Percentiles rank a stretch among this genome's conserved stretches.
Conservation (phyloP, 495 filamentous ascomycete genomes). For the Penicillium samsonianum region DNA sequence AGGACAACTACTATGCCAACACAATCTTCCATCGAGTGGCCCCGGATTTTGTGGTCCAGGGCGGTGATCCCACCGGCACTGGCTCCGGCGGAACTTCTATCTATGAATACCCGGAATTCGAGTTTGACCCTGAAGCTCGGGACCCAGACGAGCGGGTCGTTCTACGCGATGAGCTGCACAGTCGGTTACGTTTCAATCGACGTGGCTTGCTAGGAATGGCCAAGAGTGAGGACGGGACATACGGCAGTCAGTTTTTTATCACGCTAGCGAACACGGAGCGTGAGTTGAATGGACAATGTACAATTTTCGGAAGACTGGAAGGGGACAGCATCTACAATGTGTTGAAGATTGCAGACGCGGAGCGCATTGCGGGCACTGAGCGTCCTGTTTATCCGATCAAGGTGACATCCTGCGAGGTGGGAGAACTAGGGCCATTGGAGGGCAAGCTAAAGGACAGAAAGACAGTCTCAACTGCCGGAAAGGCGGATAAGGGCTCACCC, state of each 20-base stretch:
- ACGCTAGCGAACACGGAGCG: constrained; percentile 77
- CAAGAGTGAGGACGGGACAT: constrained; percentile 68
- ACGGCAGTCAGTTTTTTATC: constrained; percentile 96
- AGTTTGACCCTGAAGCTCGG: constrained; percentile 64
- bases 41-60: constrained; percentile 89
- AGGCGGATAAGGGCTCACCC: constrained; percentile 42
- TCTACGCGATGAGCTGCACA: constrained; percentile 89
- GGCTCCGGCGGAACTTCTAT: constrained; percentile 90
- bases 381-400: constrained; percentile 84
- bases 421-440: constrained; percentile 79
- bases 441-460: constrained; percentile 80
- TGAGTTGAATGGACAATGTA: constrained; percentile 87
- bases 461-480: constrained; percentile 34
- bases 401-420: constrained; percentile 75
- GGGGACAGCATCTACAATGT: constrained; percentile 96
- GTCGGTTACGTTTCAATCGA: constrained; percentile 87
- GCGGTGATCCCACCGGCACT: constrained; percentile 90
- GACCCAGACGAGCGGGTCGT: constrained; percentile 59
- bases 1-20: constrained; percentile 90
- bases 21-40: constrained; percentile 94
- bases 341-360: constrained; percentile 85
- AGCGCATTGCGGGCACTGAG: constrained; percentile 77
- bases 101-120: constrained; percentile 80
- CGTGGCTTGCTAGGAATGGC: constrained; percentile 91
- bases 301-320: constrained; percentile 87